phyloP scores from a whole-genome alignment of 208 protist species.

The Sergeia podlipaevii region DNA sequence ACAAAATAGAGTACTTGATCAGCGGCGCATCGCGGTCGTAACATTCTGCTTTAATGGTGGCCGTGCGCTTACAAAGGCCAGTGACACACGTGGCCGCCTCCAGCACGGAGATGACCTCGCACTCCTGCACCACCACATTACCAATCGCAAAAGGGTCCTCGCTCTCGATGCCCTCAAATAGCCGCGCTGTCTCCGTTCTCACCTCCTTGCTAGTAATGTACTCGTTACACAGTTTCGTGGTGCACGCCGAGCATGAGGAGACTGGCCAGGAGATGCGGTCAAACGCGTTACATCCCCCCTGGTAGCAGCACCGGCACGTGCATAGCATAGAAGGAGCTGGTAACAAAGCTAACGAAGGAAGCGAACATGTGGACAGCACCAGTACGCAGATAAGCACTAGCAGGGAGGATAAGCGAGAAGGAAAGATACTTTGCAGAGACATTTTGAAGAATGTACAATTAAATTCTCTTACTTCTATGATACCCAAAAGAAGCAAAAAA shows the following conservation, averaged over 20 bases:
- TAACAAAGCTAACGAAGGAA: constrained; percentile 1
- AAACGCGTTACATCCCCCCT: constrained; percentile 54
- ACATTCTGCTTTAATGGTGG: constrained; percentile 73
- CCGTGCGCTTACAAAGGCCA: constrained; percentile 52
- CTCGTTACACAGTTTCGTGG: constrained; percentile 46
- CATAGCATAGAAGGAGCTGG: constrained; percentile 32
- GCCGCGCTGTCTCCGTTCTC: constrained; percentile 50
- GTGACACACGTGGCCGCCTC: constrained; percentile 57
- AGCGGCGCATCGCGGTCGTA: constrained; percentile 66
- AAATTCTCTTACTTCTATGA: no score
- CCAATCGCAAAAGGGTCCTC: constrained; percentile 16
- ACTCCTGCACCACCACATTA: constrained; percentile 44
- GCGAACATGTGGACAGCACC: no score
- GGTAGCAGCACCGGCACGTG: constrained; percentile 79
- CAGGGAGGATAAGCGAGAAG: no score
- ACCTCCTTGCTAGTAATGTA: constrained; percentile 52
- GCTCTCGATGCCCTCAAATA: constrained; percentile 61
- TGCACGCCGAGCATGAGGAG: constrained; percentile 40
- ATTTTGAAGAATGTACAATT: no score
- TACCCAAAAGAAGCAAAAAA: constrained; percentile 8
- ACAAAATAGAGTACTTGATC: constrained; percentile 63
- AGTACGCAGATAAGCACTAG: no score
- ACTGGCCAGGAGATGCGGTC: constrained; percentile 50
- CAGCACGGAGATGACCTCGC: constrained; percentile 64
- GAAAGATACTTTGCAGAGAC: no score